Base-by-base conservation (phyloP, 768 basidiomycete genomes). In the Dacryopinax spathularia region DNA sequence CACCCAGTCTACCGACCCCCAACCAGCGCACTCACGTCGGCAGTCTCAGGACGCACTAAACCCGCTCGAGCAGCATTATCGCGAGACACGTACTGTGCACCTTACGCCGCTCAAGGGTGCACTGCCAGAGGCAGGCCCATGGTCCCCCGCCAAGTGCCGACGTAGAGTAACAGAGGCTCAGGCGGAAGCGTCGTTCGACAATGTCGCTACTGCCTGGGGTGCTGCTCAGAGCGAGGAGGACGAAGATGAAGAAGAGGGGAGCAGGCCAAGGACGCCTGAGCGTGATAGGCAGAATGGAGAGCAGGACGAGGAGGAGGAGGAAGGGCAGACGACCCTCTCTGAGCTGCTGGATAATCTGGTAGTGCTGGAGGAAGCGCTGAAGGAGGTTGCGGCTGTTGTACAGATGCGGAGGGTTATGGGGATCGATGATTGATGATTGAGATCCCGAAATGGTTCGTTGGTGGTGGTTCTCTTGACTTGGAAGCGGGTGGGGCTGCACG, bases 331-430 rank as follows among this genome's bases (percentile, higher is more conserved):
- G 16, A 91, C 88, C 7, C 77, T 98, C 61, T 92, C 90, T 44
- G 85, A 82, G 66, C 72, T 97, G 63, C 76, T 97, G 72, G 95
- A 97, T 72, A 97, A 97, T 70, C 87, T 94, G 33, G 92, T 98
- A 33, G 85, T 97, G 37, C 72, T 98, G 66, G 95, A 97, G 74
- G 95, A 97, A 74, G 88, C 86, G 65, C 87, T 97, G 70, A 97
- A 97, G 75, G 95, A 98, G 73, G 76, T 93, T 34, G 84, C 84
- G 15, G 89, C 90, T 15, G 86, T 92, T 67, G 82, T 93, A 61
- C 86, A 90, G 74, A 90, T 89, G 16, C 78, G 91, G 64, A 78
- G 89, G 65, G 86, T 84, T 74, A 74, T 94, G 62, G 92, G 92
- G 9, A 88, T 94, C 66, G 91, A 94, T 74, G 79, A 56, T 6